Evolutionary conservation across 805 yeast genomes (phyloP), one percentile per base, ranked within the genome.

Genomic region (Kodamaea neixiangensis): DNA sequence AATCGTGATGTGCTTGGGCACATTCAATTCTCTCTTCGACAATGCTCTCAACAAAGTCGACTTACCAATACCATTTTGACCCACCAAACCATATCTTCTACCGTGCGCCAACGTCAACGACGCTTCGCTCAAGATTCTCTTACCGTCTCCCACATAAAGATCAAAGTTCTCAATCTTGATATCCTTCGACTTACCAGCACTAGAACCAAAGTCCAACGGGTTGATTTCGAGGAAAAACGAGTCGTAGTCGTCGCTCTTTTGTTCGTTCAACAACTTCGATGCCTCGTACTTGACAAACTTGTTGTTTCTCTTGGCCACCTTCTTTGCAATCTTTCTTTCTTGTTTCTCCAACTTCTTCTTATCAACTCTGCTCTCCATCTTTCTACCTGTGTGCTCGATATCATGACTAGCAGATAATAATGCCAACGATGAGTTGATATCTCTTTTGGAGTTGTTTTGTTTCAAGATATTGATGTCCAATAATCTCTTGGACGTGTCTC

Each of bases 21-120:
- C 87, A 51, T 90, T 84, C 60, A 94, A 77, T 65, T 94, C 99
- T 80, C 99, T 86, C 68, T 96, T 82, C 1, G 97, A 86, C 48
- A 94, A 75, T 0, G 99, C 99, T 58, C 89, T 80, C 65, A 94
- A 76, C 48, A 94, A 73, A 0, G 99, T 94, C 41, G 98, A 92
- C 69, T 94, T 94, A 85, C 99, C 99, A 59, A 94, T 92, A 93
- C 99, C 99, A 75, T 94, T 94, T 67, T 92, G 96, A 70, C 99
- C 99, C 41, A 94, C 97, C 48, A 94, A 74, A 82, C 99, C 99
- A 61, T 94, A 94, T 67, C 98, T 83, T 68, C 88, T 90, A 49
- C 99, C 99, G 66, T 86, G 86, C 22, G 97, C 85, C 56, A 94
- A 79, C 1, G 97, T 85, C 57, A 94, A 80, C 19, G 91, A 80